Conservation (phyloP, 2,329 filamentous ascomycete genomes). For the Penicillium sp. region DNA sequence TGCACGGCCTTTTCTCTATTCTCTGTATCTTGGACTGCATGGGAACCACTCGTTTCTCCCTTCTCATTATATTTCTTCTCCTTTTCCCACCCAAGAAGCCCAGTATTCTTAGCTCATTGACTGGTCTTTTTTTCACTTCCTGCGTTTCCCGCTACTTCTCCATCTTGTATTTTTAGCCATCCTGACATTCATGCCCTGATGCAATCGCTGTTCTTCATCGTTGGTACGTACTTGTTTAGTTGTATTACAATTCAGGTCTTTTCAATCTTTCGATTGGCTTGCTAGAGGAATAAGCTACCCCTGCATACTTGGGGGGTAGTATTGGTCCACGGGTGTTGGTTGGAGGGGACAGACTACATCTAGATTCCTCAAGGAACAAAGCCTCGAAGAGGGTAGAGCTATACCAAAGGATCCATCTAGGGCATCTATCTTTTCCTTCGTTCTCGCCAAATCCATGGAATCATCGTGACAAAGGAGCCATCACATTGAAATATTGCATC, state of each 20-base stretch:
- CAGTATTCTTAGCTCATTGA: not conserved
- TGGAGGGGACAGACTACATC: not conserved
- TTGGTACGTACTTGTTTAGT: slow-evolving; percentile 4
- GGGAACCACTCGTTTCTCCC: not conserved
- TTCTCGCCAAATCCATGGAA: not conserved
- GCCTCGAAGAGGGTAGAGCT: not conserved
- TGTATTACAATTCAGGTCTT: slow-evolving; percentile 2
- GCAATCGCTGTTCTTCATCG: not conserved
- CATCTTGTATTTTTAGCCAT: slow-evolving; percentile 7
- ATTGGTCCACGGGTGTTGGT: not conserved
- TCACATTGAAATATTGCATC: not conserved
- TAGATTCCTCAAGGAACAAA: not conserved
- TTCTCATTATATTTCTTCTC: not conserved
- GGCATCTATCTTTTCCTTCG: not conserved
- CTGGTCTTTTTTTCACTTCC: not conserved
- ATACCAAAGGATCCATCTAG: not conserved
- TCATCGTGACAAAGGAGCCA: not conserved
- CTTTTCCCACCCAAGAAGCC: not conserved
- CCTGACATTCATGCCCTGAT: slow-evolving; percentile 4
- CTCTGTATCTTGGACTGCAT: not conserved
- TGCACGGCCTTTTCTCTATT: not conserved
- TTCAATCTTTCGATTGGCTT: not conserved
- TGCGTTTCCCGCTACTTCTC: slow-evolving; percentile 1
- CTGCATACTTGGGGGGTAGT: not conserved
- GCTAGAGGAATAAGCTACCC: not conserved